Conservation (phyloP, 2,329 filamentous ascomycete genomes). For the Chaetomiaceae sp. region DNA sequence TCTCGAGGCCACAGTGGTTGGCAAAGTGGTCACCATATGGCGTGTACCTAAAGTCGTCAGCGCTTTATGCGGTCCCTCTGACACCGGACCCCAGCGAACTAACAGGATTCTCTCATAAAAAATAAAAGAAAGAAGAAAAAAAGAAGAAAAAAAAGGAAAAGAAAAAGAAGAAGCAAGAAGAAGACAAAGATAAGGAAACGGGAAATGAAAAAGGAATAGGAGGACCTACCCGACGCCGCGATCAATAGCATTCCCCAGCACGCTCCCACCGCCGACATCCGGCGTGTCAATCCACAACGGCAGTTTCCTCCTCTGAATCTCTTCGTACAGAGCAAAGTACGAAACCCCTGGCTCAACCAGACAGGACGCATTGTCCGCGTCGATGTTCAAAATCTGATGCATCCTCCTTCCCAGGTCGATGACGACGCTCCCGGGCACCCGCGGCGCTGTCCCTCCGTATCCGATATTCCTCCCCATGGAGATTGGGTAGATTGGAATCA, state of each 20-base stretch:
- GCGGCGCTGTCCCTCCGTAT: conserved; percentile 50
- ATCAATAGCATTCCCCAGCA: conserved; percentile 43
- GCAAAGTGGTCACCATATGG: conserved; percentile 39
- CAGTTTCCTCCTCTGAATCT: conserved; percentile 40
- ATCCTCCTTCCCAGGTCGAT: conserved; percentile 49
- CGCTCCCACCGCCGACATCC: conserved; percentile 39
- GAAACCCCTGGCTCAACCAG: conserved; percentile 54
- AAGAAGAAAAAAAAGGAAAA: too few species aligned
- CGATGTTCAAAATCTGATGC: conserved; percentile 51
- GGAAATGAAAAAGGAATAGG: too few species aligned
- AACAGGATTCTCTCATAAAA: too few species aligned
- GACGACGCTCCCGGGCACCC: conserved; percentile 46
- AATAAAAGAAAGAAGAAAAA: too few species aligned
- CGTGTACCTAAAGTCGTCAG: too few species aligned
- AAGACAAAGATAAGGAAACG: too few species aligned
- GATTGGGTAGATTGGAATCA: too few species aligned
- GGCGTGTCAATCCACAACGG: conserved; percentile 41
- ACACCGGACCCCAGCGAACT: too few species aligned
- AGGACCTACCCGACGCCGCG: conserved; percentile 42
- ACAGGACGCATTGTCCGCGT: conserved; percentile 44
- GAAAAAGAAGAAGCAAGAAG: too few species aligned
- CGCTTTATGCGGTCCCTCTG: too few species aligned
- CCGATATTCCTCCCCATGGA: conserved; percentile 48
- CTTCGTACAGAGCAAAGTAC: conserved; percentile 48
- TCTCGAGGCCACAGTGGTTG: conserved; percentile 42